Base-by-base conservation (phyloP, 306 rosid species). In the Erythrophleum fordii region DNA sequence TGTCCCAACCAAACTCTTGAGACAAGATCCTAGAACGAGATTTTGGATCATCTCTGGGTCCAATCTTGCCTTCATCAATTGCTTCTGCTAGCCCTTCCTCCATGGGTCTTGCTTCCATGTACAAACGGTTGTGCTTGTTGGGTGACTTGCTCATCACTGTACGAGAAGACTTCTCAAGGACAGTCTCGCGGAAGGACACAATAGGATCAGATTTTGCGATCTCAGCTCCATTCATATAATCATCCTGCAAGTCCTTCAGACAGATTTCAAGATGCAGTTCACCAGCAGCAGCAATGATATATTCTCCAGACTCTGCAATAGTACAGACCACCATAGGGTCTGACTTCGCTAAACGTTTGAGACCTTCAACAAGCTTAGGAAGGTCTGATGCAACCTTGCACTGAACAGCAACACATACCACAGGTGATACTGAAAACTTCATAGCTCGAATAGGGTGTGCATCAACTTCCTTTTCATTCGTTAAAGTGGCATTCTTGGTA, bases 201-300 rank as follows among this genome's bases (percentile, higher is more conserved):
- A 42, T 42, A 9, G 46, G 97, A 13, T 89, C 93, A 75, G 91
- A 88, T 75, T 85, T 88, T 3, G 81, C 45, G 72, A 91, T 85
- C 76, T 89, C 91, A 1, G 91, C 90, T 20, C 97, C 93, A 79
- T 86, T 11, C 97, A 91, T 89, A 28, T 89, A 91, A 60, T 91
- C 97, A 0, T 88, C 97, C 71, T 91, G 93, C 72, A 91, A 77
- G 81, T 91, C 91, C 88, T 89, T 91, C 88, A 91, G 80, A 82
- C 97, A 91, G 70, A 91, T 89, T 65, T 89, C 93, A 29, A 91
- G 91, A 29, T 91, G 97, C 5, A 92, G 94, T 77, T 92, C 94
- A 31, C 97, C 94, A 10, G 92, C 97, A 77, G 17, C 52, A 46
- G 52, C 52, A 13, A 46, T 13, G 18, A 46, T 46, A 13, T 46